Percentiles rank a stretch among this genome's conserved stretches.
Evolutionary conservation across 495 filamentous ascomycete genomes (phyloP).

Genomic region (Hyaloscypha bicolor): DNA sequence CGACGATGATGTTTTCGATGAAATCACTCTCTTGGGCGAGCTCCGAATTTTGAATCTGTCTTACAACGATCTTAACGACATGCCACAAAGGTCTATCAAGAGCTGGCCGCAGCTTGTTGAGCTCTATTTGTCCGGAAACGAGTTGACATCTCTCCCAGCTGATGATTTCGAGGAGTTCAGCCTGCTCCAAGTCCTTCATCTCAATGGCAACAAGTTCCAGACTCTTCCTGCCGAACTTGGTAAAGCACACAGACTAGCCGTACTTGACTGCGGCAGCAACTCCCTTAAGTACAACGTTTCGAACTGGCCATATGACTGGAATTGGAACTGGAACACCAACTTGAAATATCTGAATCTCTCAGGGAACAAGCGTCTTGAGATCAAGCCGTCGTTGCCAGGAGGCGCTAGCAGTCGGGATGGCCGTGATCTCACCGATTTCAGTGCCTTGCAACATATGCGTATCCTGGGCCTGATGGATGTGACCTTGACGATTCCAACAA

Average conservation of each 20-base stretch:
- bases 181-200: slow-evolving; percentile 83
- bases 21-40: slow-evolving; percentile 80
- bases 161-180: slow-evolving; percentile 92
- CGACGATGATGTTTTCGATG: slow-evolving; percentile 91
- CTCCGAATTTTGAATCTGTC: slow-evolving; percentile 89
- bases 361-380: slow-evolving; percentile 95
- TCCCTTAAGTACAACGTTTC: slow-evolving; percentile 98
- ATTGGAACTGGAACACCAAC: slow-evolving; percentile 98
- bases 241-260: slow-evolving; percentile 85
- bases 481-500: slow-evolving; percentile 86
- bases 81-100: slow-evolving; percentile 84
- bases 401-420: slow-evolving; percentile 53
- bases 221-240: slow-evolving; percentile 94
- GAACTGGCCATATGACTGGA: slow-evolving; percentile 99
- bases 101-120: slow-evolving; percentile 88
- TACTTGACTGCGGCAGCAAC: slow-evolving; percentile 95
- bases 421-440: slow-evolving; percentile 89
- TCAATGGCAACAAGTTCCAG: slow-evolving; percentile 98
- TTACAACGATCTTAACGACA: slow-evolving; percentile 91
- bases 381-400: slow-evolving; percentile 75
- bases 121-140: slow-evolving; percentile 94
- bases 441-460: slow-evolving; percentile 78
- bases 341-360: slow-evolving; percentile 95
- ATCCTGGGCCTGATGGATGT: slow-evolving; percentile 98
- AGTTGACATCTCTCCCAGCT: slow-evolving; percentile 85